Base-by-base conservation (phyloP, 768 basidiomycete species). In the Pleurotus djamor region DNA sequence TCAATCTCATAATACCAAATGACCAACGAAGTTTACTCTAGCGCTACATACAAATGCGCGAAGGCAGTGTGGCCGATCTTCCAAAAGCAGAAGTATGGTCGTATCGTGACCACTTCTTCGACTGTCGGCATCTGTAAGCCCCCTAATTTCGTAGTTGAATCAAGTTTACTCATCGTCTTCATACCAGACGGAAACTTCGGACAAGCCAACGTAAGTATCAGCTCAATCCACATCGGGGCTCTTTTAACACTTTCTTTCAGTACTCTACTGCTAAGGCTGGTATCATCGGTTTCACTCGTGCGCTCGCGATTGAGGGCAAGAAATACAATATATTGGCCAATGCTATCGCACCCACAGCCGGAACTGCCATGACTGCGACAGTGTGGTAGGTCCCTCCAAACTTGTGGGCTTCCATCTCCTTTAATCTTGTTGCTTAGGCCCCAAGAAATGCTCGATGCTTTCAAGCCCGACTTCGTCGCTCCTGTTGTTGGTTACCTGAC, bases 1-100 rank as follows among this genome's bases (percentile, higher is more conserved):
- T 5, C 17, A n/a, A 17, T 48, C 16, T 45, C 38, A 43, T 35
- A 16, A 45, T 43, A 41, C 61, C 62, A n/a, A 63, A 44, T 28
- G 2, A 28, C 21, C 21, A 28, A 28, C 21, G 21, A 28, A 45
- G 28, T 51, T 48, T n/a, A 56, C n/a, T 60, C 28, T 61, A 86
- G 87, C 52, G 92, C 91, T 7, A 97, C 96, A 10, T 98, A 86
- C 78, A 94, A 94, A 91, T 95, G 94, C 63, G 88, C 86, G 33
- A 92, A 96, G 68, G 97, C 96, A 4, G 89, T 92, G 28, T 99
- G 97, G 97, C 94, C 96, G 0, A 77, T 93, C 65, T 98, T 99
- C 84, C 90, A 91, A 73, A 90, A 94, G 76, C 96, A 98, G 71
- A 94, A 94, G 74, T 97, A 88, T 69, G 97, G 97, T 33, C 87